Evolutionary conservation across 2,329 filamentous ascomycete species (phyloP).

Genomic region (Penicillium sp.): DNA sequence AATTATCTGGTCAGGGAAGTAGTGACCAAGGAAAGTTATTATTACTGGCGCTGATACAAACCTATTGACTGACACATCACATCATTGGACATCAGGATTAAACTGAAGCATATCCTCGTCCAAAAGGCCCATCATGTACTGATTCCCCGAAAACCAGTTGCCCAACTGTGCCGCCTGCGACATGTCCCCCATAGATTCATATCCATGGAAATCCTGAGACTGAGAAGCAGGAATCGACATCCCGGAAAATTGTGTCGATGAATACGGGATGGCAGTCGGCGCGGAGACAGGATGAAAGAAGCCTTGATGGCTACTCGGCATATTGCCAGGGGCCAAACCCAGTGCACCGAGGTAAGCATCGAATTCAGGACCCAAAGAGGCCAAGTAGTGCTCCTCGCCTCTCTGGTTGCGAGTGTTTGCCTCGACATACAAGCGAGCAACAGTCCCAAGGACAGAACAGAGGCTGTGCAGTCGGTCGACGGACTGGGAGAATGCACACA

Average conservation of each 20-base stretch:
- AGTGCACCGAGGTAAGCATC: slow-evolving; percentile 60
- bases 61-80: background rate
- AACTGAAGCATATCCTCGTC: slow-evolving; percentile 52
- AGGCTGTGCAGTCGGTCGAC: slow-evolving; percentile 58
- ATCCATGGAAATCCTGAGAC: slow-evolving; percentile 13
- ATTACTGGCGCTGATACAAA: too few species aligned
- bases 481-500: slow-evolving; percentile 51
- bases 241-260: slow-evolving; percentile 1
- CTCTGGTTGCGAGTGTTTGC: slow-evolving; percentile 54
- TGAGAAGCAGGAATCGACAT: slow-evolving; percentile 6
- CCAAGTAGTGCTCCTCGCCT: slow-evolving; percentile 44
- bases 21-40: too few species aligned
- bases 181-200: slow-evolving; percentile 12
- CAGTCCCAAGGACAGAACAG: slow-evolving; percentile 56
- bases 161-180: slow-evolving; percentile 47
- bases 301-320: slow-evolving; percentile 1
- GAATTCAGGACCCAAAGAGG: slow-evolving; percentile 54
- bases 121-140: slow-evolving; percentile 59
- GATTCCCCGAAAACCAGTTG: slow-evolving; percentile 62
- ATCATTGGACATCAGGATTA: slow-evolving; percentile 11
- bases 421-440: slow-evolving; percentile 58
- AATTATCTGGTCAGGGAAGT: too few species aligned
- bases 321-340: slow-evolving; percentile 48
- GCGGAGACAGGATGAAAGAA: slow-evolving; percentile 9
- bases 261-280: slow-evolving; percentile 1